phyloP scores from a whole-genome alignment of 768 basidiomycete species.

The Termitomyces sp. region DNA sequence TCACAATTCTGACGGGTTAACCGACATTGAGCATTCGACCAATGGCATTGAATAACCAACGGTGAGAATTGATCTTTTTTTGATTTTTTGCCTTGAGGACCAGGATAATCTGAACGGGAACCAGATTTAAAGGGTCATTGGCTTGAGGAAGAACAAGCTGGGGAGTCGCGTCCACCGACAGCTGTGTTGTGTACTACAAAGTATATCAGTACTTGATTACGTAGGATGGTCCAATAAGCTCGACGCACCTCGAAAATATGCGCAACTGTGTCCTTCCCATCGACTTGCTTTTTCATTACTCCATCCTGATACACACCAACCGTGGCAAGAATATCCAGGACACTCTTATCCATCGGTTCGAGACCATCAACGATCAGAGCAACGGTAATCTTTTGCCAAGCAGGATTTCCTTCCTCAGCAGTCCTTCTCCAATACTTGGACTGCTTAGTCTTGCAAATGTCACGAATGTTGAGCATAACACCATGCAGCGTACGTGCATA shows the following conservation, averaged over 20 bases:
- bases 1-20: neutral
- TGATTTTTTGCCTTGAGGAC: slow-evolving; percentile 91
- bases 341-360: slow-evolving; percentile 93
- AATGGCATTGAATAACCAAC: slow-evolving; percentile 95
- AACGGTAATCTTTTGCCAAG: slow-evolving; percentile 89
- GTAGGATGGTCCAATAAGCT: neutral
- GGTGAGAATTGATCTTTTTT: slow-evolving; percentile 94
- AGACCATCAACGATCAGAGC: slow-evolving; percentile 91
- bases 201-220: slow-evolving; percentile 3
- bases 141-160: slow-evolving; percentile 87
- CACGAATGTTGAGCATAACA: slow-evolving; percentile 96
- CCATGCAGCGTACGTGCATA: slow-evolving; percentile 90
- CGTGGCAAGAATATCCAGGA: slow-evolving; percentile 83
- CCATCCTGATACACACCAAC: slow-evolving; percentile 94
- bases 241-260: slow-evolving; percentile 86
- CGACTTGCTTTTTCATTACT: slow-evolving; percentile 89
- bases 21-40: slow-evolving; percentile 71
- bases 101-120: slow-evolving; percentile 89
- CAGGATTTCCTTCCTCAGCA: slow-evolving; percentile 79
- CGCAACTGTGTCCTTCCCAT: slow-evolving; percentile 84
- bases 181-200: slow-evolving; percentile 87
- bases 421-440: slow-evolving; percentile 86
- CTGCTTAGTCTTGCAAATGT: slow-evolving; percentile 95
- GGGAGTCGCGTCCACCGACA: slow-evolving; percentile 88
- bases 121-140: slow-evolving; percentile 87